Evolutionary conservation across 768 basidiomycete genomes (phyloP).

Genomic region (Suillus variegatus): DNA sequence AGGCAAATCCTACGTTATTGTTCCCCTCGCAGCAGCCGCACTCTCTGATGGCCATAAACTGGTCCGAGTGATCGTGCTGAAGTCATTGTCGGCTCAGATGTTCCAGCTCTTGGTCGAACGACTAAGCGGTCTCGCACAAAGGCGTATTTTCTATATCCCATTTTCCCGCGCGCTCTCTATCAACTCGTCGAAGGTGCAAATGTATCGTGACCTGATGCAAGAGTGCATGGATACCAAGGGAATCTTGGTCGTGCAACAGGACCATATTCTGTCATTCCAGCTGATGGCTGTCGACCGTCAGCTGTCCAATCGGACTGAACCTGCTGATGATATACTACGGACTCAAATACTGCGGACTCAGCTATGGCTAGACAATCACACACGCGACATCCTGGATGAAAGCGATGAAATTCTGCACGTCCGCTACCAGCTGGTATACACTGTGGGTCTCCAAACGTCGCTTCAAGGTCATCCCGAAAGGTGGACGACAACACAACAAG

Average conservation of each 20-base stretch:
- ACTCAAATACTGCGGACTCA: conserved; percentile 17
- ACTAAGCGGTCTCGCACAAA: conserved; percentile 25
- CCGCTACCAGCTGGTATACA: conserved; percentile 40
- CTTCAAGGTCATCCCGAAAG: conserved; percentile 34
- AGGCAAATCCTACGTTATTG: conserved; percentile 34
- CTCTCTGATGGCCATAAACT: conserved; percentile 24
- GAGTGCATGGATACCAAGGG: conserved; percentile 22
- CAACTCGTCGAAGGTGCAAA: conserved; percentile 13
- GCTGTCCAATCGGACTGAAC: conserved; percentile 17
- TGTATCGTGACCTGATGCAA: conserved; percentile 22
- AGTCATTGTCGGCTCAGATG: conserved; percentile 28
- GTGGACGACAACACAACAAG: conserved; percentile 35
- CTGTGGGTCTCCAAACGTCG: conserved; percentile 29
- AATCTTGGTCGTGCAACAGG: conserved; percentile 30
- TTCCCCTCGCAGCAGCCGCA: conserved; percentile 24
- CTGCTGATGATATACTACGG: conserved; percentile 7
- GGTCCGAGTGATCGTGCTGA: conserved; percentile 30
- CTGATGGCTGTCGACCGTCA: conserved; percentile 34
- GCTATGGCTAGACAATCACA: conserved; percentile 19
- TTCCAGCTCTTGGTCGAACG: conserved; percentile 26
- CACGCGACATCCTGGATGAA: conserved; percentile 47
- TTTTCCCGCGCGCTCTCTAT: conserved; percentile 26
- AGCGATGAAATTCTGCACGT: conserved; percentile 42
- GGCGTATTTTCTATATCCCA: conserved; percentile 29
- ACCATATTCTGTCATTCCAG: conserved; percentile 32